phyloP scores from a whole-genome alignment of 106 monocot species.

The Narthecium ossifragum region DNA sequence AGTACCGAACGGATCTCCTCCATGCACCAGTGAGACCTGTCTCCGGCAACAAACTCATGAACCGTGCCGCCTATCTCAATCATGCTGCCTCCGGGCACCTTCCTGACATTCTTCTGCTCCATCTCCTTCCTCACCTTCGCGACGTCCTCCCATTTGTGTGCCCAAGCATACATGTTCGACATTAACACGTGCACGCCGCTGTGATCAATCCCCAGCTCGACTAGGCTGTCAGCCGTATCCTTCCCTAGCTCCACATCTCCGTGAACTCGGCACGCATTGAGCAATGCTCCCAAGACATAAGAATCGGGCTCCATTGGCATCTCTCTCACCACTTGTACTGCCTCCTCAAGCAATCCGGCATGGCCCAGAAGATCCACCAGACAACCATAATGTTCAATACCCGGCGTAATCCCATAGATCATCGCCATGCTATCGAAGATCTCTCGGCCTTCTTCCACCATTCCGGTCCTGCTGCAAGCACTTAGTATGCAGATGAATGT shows the following conservation, averaged over 20 bases:
- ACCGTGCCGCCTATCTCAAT: constrained; percentile 66
- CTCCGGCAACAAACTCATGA: constrained; percentile 70
- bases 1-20: constrained; percentile 27
- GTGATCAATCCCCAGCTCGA: constrained; percentile 49
- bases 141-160: constrained; percentile 56
- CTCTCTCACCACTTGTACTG: constrained; percentile 26
- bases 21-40: constrained; percentile 31
- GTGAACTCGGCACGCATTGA: constrained; percentile 61
- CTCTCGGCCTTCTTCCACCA: constrained; percentile 42
- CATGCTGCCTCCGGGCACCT: constrained; percentile 84
- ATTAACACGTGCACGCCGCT: constrained; percentile 73
- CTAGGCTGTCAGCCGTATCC: constrained; percentile 34
- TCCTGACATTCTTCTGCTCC: constrained; percentile 60
- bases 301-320: constrained; percentile 81
- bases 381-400: constrained; percentile 81
- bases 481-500: constrained; percentile 75
- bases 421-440: constrained; percentile 46
- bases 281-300: constrained; percentile 70
- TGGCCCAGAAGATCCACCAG: constrained; percentile 66
- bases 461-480: constrained; percentile 59
- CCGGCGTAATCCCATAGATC: constrained; percentile 44
- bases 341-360: constrained; percentile 68
- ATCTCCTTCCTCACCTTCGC: constrained; percentile 57
- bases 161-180: constrained; percentile 73
- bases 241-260: constrained; percentile 40